Base-by-base conservation (phyloP, 805 yeast species). In the Saccharomycopsis babjevae region DNA sequence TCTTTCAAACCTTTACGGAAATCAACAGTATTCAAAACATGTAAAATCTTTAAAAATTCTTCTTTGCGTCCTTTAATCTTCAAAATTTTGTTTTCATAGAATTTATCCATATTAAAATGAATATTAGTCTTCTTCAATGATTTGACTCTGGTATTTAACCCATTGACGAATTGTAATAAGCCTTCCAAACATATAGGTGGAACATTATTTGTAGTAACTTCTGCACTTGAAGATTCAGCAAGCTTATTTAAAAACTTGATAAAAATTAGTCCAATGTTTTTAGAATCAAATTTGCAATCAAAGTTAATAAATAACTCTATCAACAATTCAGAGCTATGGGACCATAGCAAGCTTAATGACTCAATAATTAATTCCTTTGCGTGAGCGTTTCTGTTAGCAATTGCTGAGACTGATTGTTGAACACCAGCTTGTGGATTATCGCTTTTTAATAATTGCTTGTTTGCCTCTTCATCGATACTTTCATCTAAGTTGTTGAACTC, bases 101-200 rank as follows among this genome's bases (percentile, higher is more conserved):
- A 64, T 22, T 38, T 50, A 3, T 39, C 42, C 28, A 30, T 22
- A 30, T 57, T 57, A 56, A 63, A 61, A 1, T 60, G 54, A 5
- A 65, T 64, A 50, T 58, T 59, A 10, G 57, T 50, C 20, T 43
- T 40, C 36, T 65, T 64, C 58, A 61, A 57, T n/a, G 20, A 20
- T 61, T 62, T 62, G 2, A 62, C 62, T 40, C 65, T 30, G 36
- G 54, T 57, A 65, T 81, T 79, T 55, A 89, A 76, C 16, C 85
- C 84, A 61, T 83, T 81, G 50, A 92, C 76, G 60, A 87, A 83
- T 1, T 88, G 79, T 25, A 93, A 75, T 2, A 94, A 71, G 1
- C 97, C 96, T 67, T 94, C 98, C 58, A 94, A 76, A 68, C 98
- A 93, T 7, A 91, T 80, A 0, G 98, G 97, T 0, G 99, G 98